These are phyloP conservation scores for Styphnolobium japonicum DNA, from an alignment of 306 rosid genomes.

Conservation along the genomic window DNA sequence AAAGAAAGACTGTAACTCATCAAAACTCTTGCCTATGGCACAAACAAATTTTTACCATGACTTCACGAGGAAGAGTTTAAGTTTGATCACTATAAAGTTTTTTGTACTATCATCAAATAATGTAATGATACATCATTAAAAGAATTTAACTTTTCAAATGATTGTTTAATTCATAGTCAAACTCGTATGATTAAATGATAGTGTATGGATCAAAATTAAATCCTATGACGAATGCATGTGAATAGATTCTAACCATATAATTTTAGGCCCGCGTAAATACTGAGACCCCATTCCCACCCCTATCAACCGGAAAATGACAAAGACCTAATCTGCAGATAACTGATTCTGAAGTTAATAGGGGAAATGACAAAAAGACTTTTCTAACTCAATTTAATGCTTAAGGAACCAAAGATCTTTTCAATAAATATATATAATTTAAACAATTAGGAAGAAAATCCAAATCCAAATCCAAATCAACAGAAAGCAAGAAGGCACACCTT, in stretches of 20 bases:
- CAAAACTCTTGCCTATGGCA: background rate
- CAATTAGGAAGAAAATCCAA: too few species aligned
- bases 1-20: too few species aligned
- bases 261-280: background rate
- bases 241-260: background rate
- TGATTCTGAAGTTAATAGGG: background rate
- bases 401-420: too few species aligned
- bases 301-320: background rate
- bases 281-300: background rate
- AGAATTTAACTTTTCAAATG: too few species aligned
- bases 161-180: too few species aligned
- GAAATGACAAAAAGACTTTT: background rate
- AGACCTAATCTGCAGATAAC: background rate
- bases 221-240: background rate
- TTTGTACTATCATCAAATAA: too few species aligned
- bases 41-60: background rate
- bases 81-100: too few species aligned
- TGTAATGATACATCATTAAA: too few species aligned
- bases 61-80: too few species aligned
- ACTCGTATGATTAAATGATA: too few species aligned
- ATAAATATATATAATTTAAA: too few species aligned
- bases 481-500: conserved; percentile 53
- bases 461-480: background rate
- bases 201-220: too few species aligned
- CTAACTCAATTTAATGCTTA: background rate